Conservation (phyloP, 805 yeast species). For the Wilhelminamyces savonicus region DNA sequence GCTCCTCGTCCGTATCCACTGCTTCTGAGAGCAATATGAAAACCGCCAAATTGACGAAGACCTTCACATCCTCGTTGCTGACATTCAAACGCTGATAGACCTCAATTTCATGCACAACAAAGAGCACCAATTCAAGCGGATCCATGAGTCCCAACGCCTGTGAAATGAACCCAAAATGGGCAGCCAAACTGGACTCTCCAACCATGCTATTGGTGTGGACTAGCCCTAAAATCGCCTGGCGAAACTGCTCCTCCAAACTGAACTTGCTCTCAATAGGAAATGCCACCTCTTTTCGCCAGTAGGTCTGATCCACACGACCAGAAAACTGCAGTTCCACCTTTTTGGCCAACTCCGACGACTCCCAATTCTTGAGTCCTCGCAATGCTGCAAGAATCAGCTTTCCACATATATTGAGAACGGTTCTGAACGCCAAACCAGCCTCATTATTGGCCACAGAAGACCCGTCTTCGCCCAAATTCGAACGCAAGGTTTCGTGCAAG, state of each 20-base stretch:
- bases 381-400: constrained; percentile 8
- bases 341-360: constrained; percentile 2
- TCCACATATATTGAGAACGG: constrained; percentile 20
- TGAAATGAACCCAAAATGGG: neutral
- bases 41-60: constrained; percentile 15
- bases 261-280: constrained; percentile 1
- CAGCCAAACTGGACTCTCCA: neutral
- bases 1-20: constrained; percentile 10
- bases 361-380: constrained; percentile 8
- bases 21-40: constrained; percentile 13
- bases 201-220: no score
- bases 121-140: no score
- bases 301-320: no score
- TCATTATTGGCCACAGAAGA: constrained; percentile 10
- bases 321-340: no score
- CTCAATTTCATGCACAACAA: neutral
- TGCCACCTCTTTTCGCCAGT: no score
- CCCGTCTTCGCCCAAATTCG: constrained; percentile 9
- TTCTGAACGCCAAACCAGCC: constrained; percentile 13
- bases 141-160: neutral
- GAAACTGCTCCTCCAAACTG: no score
- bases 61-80: constrained; percentile 19
- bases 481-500: constrained; percentile 19
- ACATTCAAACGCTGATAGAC: constrained; percentile 4
- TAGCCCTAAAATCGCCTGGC: neutral